These are phyloP conservation scores for Kwoniella sp. DNA, from an alignment of 768 basidiomycete species.

Conservation along the genomic window DNA sequence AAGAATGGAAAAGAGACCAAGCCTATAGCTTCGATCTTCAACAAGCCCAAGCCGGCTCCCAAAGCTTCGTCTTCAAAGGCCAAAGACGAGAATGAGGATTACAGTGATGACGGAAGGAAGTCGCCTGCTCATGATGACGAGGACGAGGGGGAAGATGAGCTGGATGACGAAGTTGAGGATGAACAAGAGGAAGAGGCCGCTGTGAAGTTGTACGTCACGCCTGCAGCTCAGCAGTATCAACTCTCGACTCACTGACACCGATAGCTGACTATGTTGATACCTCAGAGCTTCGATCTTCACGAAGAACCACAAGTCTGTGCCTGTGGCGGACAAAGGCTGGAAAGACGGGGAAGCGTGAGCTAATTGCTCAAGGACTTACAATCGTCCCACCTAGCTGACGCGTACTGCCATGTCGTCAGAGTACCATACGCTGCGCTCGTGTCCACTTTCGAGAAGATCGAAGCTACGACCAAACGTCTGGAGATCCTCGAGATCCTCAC, in stretches of 20 bases:
- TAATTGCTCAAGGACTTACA: not conserved
- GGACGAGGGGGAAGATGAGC: slow-evolving; percentile 55
- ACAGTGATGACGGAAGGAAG: slow-evolving; percentile 6
- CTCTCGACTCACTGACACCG: too few species aligned
- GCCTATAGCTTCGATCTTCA: slow-evolving; percentile 48
- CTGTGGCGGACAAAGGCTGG: slow-evolving; percentile 68
- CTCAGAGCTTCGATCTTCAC: slow-evolving; percentile 51
- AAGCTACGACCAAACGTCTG: slow-evolving; percentile 89
- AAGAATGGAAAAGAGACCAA: slow-evolving; percentile 30
- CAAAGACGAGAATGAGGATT: slow-evolving; percentile 26
- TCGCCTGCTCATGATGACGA: slow-evolving; percentile 46
- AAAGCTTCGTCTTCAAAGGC: slow-evolving; percentile 25
- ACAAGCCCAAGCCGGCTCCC: slow-evolving; percentile 28
- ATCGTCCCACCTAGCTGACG: slow-evolving; percentile 17
- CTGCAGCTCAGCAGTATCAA: not conserved
- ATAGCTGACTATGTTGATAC: slow-evolving; percentile 32
- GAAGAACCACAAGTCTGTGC: slow-evolving; percentile 40
- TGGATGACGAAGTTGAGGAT: slow-evolving; percentile 54
- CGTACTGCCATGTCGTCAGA: slow-evolving; percentile 57
- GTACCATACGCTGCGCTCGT: slow-evolving; percentile 93
- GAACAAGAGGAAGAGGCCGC: slow-evolving; percentile 59
- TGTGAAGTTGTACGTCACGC: slow-evolving; percentile 65
- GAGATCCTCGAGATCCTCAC: slow-evolving; percentile 90
- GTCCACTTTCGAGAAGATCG: slow-evolving; percentile 83
- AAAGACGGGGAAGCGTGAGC: slow-evolving; percentile 79